Base-by-base conservation (phyloP, 202 grass and related monocot genomes). In the Saccharum hybrid region DNA sequence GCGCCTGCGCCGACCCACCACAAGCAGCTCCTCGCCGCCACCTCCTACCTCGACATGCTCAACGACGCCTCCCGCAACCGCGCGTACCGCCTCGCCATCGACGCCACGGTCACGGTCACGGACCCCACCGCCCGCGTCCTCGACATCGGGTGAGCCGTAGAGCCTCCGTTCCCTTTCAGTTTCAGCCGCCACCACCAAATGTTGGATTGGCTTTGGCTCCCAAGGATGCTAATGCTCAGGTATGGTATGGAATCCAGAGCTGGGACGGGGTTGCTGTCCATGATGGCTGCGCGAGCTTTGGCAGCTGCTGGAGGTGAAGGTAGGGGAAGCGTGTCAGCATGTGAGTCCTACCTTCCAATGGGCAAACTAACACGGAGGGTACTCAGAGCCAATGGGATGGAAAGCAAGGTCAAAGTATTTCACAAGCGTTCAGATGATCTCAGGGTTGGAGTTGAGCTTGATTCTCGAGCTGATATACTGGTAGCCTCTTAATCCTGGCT, bases 21-120 rank as follows among this genome's bases (percentile, higher is more conserved):
- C 48, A 70, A 33, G 22, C 71, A 84, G 59, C 85, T 94, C 13
- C 87, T 98, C 65, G 87, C 90, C 10, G 65, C 83, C 52, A 95
- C 95, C 59, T 95, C 92, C 67, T 98, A 98, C 81, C 79, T 98
- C 60, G 95, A 95, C 80, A 95, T 95, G 95, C 95, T 98, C 77
- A 98, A 98, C 56, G 95, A 98, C 75, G 33, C 81, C 18, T 68
- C 74, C 80, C 90, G 92, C 70, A 98, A 98, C 82, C 43, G 77
- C 38, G 95, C 92, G 8, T 98, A 83, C 87, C 87, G 89, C 43
- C 80, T 42, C 43, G 95, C 95, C 74, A 91, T 98, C 68, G 85
- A 88, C 11, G 90, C 88, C 67, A 71, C 90, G 3, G 45, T n/a
- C n/a, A n/a, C n/a, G n/a, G n/a, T 98, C 79, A 79, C 91, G 8